phyloP scores from a whole-genome alignment of 306 rosid genomes.

The Trifolium fragiferum region DNA sequence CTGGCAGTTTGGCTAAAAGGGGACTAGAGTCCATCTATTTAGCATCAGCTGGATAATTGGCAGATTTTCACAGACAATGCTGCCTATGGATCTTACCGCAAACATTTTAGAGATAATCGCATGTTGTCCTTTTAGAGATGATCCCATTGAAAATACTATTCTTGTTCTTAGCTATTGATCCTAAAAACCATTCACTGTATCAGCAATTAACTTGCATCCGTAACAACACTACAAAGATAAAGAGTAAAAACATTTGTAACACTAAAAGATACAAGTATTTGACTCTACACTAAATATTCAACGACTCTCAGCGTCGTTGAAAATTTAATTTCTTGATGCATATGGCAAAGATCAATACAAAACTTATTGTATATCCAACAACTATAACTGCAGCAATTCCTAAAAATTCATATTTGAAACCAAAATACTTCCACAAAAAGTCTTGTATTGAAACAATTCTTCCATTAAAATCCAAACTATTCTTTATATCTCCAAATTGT shows the following conservation, averaged over 20 bases:
- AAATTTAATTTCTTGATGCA: constrained; percentile 39
- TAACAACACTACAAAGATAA: background rate
- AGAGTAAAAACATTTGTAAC: background rate
- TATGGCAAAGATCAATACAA: constrained; percentile 36
- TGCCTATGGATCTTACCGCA: background rate
- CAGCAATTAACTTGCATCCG: background rate
- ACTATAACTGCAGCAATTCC: constrained; percentile 38
- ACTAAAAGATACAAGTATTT: background rate
- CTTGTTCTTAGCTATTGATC: background rate
- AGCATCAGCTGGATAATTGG: background rate
- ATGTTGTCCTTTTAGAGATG: background rate
- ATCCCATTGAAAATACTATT: background rate
- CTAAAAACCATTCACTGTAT: background rate
- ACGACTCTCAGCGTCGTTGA: constrained; percentile 38
- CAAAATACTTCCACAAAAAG: constrained; percentile 41
- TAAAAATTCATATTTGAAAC: constrained; percentile 40
- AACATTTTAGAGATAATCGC: background rate
- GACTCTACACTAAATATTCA: background rate
- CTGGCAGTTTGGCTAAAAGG: background rate
- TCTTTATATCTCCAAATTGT: constrained; percentile 51
- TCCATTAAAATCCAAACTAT: constrained; percentile 1
- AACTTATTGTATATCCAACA: constrained; percentile 21
- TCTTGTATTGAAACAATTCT: constrained; percentile 31
- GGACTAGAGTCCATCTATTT: background rate
- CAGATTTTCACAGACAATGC: background rate